Evolutionary conservation across 306 rosid genomes (phyloP), one percentile per base, ranked within the genome.

Genomic region (Prunus mira): DNA sequence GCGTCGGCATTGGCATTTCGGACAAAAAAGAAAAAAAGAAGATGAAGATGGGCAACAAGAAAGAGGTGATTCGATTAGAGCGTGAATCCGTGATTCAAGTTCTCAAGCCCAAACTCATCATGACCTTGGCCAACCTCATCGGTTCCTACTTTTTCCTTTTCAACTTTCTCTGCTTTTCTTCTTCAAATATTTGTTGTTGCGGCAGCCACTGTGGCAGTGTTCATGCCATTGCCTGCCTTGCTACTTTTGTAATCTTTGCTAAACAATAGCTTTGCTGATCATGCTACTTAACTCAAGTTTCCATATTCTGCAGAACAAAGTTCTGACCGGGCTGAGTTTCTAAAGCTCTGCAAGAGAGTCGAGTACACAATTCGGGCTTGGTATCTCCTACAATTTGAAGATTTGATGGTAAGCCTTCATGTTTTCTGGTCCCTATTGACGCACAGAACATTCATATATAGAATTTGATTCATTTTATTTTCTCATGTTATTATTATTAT

Each of bases 281-380:
- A 34, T 6, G 9, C 43, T 38, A 38, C 43, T 38, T 38, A 34
- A 38, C 43, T 60, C 34, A 24, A 24, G 25, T 14, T 52, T 52
- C n/a, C 14, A 56, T 7, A 19, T 8, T 32, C 47, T 75, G 84
- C 89, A 95, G 99, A 95, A 50, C 92, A 87, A 43, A 67, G 89
- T 78, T 78, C 91, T 41, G 99, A 95, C 57, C 88, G 92, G 57
- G 88, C 92, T 8, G 97, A 95, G 87, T 95, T 95, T 86, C 84
- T 92, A 79, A 95, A 92, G 87, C 93, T 95, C 63, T 88, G 93
- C 84, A 95, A 90, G 85, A 88, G 97, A 80, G 83, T 90, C 28
- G 99, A 95, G 84, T 95, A 89, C 82, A 92, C 97, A 8, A 88
- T 95, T 85, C 89, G 99, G 72, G 99, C 99, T 57, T 95, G 97